Percentiles rank a stretch among this genome's conserved stretches.
Conservation (phyloP, 208 protist species). For the Crithidia bombi region DNA sequence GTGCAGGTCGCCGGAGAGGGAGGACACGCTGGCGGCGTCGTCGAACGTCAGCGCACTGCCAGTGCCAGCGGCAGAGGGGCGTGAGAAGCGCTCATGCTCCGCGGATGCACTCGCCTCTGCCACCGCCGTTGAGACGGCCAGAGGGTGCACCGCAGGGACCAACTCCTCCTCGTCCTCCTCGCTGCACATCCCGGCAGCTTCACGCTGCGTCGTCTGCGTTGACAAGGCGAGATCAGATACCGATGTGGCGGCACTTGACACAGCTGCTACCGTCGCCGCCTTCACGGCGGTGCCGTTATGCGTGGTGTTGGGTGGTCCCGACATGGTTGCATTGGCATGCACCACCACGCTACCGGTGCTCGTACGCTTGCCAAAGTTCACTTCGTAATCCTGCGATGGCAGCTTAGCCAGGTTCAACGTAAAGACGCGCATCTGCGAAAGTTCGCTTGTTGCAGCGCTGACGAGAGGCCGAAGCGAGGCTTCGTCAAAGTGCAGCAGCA, state of each 20-base stretch:
- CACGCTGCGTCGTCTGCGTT: background rate
- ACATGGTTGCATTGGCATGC: background rate
- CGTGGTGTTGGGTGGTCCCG: background rate
- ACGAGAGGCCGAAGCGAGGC: constrained; percentile 35
- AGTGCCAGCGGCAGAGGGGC: background rate
- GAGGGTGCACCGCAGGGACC: constrained; percentile 19
- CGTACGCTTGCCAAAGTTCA: constrained; percentile 1
- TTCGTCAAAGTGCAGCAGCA: constrained; percentile 53
- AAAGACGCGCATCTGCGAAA: constrained; percentile 70
- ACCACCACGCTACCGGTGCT: background rate
- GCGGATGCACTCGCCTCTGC: constrained; percentile 7
- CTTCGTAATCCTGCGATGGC: constrained; percentile 57
- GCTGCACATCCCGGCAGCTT: no score
- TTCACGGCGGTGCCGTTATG: no score
- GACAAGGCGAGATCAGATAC: background rate
- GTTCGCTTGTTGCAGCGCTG: constrained; percentile 41
- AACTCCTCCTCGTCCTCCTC: constrained; percentile 50
- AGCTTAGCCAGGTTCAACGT: constrained; percentile 61
- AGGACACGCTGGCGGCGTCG: constrained; percentile 21
- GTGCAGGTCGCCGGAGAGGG: constrained; percentile 41
- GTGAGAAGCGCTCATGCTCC: constrained; percentile 17
- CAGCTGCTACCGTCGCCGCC: no score
- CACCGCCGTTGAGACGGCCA: constrained; percentile 14
- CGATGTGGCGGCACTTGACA: background rate
- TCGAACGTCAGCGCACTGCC: constrained; percentile 9